Evolutionary conservation across 2,329 filamentous ascomycete species (phyloP), one percentile per base, ranked within the genome.

Genomic region (Aspergillus bombycis): DNA sequence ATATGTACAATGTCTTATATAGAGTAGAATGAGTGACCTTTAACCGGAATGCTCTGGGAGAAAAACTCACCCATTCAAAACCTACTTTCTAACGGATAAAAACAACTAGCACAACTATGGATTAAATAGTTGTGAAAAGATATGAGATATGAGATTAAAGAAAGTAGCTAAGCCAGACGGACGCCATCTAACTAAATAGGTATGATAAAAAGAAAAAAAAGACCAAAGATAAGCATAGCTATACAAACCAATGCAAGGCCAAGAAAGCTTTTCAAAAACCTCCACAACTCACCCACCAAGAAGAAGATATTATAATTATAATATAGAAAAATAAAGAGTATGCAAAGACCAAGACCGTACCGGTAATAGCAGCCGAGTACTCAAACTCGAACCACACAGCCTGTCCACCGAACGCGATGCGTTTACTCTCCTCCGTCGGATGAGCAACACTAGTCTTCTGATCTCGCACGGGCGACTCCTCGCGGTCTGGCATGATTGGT

Each of bases 1-100:
- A 50, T n/a, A 36, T 60, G 52, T 63, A 60, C 32, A 56, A 43
- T 52, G 16, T 52, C 26, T 30, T 61, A 46, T 30, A 63, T 46
- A 59, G 56, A 55, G 19, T 26, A 50, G 23, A 28, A 32, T 7
- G 16, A 28, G 26, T 7, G 26, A n/a, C 19, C n/a, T 8, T 19
- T 12, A 19, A 14, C 12, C 3, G 11, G 23, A 28, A 28, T 28
- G 3, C 2, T 12, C 19, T 11, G 12, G 23, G 23, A 46, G n/a
- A 46, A 12, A 12, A 9, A 23, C 10, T 23, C 3, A 8, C 41
- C 41, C n/a, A 4, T 11, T 19, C 2, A 16, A 36, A 36, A 16
- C 34, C 14, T 36, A 21, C 19, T 10, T 21, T 43, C 41, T 21
- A 8, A 21, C n/a, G 7, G 19, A 11, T 11, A 43, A 21, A 21